Evolutionary conservation across 257 asterid genomes (phyloP).

Genomic region (Eustoma russellianum): DNA sequence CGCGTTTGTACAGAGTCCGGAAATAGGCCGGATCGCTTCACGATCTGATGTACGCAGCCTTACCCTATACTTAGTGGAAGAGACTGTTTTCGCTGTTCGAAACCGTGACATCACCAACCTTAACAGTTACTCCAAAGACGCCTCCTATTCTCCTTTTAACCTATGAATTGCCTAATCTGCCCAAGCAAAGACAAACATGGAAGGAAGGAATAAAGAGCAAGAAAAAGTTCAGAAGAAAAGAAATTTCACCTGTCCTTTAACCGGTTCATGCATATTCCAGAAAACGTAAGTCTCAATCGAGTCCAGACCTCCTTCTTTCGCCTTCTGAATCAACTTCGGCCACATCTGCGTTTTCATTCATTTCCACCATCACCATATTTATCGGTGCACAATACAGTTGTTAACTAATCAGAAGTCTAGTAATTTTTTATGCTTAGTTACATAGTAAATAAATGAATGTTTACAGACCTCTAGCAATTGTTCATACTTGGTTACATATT

Average conservation of each 20-base stretch:
- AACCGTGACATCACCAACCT: too few relatives aligned
- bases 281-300: slow-evolving; percentile 85
- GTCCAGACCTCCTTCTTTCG: slow-evolving; percentile 82
- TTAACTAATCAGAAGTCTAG: too few relatives aligned
- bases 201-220: background rate
- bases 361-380: background rate
- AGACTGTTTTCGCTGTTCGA: too few relatives aligned
- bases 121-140: too few relatives aligned
- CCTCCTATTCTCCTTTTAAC: too few relatives aligned
- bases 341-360: slow-evolving; percentile 48
- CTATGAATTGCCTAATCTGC: too few relatives aligned
- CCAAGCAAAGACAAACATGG: background rate
- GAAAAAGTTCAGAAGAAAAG: background rate
- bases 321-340: slow-evolving; percentile 71
- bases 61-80: too few relatives aligned
- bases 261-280: slow-evolving; percentile 86
- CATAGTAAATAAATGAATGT: too few relatives aligned
- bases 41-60: too few relatives aligned
- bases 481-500: background rate
- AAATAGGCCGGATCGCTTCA: too few relatives aligned
- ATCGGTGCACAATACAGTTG: background rate
- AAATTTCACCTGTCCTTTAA: background rate
- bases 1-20: too few relatives aligned
- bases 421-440: background rate
- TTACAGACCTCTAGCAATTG: too few relatives aligned